phyloP scores from a whole-genome alignment of 2,329 filamentous ascomycete species.

The Chrysosporium queenslandicum region DNA sequence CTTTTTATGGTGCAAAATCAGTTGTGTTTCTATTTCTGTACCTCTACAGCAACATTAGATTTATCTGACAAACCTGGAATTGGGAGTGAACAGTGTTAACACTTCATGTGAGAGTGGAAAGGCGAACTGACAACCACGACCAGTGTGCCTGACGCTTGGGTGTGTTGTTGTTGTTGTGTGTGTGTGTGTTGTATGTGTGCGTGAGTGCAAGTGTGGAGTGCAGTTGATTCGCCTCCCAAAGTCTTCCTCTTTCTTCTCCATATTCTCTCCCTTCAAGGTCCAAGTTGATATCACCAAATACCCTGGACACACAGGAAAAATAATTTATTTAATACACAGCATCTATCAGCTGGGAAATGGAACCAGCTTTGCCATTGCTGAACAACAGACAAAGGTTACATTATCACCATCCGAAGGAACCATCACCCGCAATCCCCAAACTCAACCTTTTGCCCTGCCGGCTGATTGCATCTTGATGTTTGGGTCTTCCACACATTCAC shows the following conservation, averaged over 20 bases:
- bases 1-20: background rate
- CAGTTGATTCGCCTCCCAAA: background rate
- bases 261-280: too few species aligned
- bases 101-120: too few species aligned
- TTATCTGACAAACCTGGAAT: background rate
- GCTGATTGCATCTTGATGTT: background rate
- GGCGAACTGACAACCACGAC: background rate
- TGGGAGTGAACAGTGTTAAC: too few species aligned
- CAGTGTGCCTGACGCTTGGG: background rate
- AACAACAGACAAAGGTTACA: background rate
- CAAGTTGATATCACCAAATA: background rate
- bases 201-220: too few species aligned
- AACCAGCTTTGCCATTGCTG: background rate
- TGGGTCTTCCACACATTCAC: background rate
- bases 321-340: too few species aligned
- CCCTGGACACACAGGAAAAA: too few species aligned
- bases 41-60: background rate
- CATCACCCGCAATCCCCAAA: background rate
- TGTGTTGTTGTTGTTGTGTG: too few species aligned
- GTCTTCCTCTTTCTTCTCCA: too few species aligned
- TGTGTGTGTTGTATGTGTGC: too few species aligned
- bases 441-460: background rate
- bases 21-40: background rate
- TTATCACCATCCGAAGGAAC: background rate
- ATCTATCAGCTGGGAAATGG: background rate